Evolutionary conservation across 257 asterid species (phyloP), one percentile per base, ranked within the genome.

Genomic region (Eustoma russellianum): DNA sequence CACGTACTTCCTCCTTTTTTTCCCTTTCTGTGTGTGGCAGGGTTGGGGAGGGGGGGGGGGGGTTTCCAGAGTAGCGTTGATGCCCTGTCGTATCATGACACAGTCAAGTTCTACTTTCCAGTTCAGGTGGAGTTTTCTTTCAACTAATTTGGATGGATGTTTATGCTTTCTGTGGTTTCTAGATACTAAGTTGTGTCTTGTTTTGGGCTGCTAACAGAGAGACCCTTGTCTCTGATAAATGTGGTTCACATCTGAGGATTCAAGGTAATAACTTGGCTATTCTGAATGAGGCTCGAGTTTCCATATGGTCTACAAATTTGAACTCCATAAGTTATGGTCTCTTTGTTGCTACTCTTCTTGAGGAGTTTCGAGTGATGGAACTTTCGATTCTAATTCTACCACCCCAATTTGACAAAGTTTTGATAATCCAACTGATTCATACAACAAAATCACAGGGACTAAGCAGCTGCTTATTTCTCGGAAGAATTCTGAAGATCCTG

Each of bases 181-280:
- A n/a, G n/a, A n/a, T n/a, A n/a, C n/a, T n/a, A n/a, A n/a, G n/a
- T n/a, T n/a, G n/a, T n/a, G n/a, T n/a, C n/a, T n/a, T n/a, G n/a
- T n/a, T 79, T 17, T 83, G 85, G 93, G 81, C 79, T 5, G 93
- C 93, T 11, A 79, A 79, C 66, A 70, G 88, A 50, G 81, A 66
- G 56, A 45, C 68, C 67, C 85, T 88, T 0, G 43, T 79, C 44
- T 40, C 38, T 3, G 77, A 70, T 57, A 50, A 14, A 24, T 57
- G 50, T 28, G 59, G 74, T 7, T 70, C 83, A 13, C 67, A 54
- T 3, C 61, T 82, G 63, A 44, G 14, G 41, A 53, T 82, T 56
- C 66, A 69, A 0, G 59, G 7, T 5, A 75, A 77, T 1, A 79
- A 79, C 47, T 51, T 82, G 50, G 82, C 79, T 10, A 70, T 82